These are phyloP conservation scores for Lactifluus hygrophoroides DNA, from an alignment of 768 basidiomycete genomes.

Conservation along the genomic window DNA sequence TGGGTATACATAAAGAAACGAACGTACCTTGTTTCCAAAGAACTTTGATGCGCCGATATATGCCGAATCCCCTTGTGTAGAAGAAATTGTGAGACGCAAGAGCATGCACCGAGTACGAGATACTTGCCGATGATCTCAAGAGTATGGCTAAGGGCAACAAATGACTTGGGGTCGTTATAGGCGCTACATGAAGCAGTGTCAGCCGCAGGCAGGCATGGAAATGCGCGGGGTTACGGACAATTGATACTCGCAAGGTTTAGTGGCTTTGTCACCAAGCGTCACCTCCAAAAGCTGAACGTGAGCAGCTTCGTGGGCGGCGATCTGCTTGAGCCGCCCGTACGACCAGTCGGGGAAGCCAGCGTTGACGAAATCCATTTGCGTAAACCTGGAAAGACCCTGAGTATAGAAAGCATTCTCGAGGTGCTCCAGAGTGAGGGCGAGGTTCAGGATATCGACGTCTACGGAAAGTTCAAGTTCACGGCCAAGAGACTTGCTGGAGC, in stretches of 20 bases:
- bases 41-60: constrained; percentile 48
- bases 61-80: constrained; percentile 32
- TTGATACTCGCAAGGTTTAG: constrained; percentile 33
- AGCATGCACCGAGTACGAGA: not conserved
- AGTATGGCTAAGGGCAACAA: constrained; percentile 41
- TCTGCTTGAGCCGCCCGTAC: constrained; percentile 29
- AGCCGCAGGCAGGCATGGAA: not conserved
- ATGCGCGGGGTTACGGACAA: constrained; percentile 22
- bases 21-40: constrained; percentile 36
- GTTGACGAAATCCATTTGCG: constrained; percentile 30
- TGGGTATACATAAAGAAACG: constrained; percentile 25
- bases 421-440: constrained; percentile 32
- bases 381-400: constrained; percentile 30
- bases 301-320: constrained; percentile 34
- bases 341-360: constrained; percentile 33
- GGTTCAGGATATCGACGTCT: constrained; percentile 28
- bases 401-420: constrained; percentile 31
- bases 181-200: constrained; percentile 27
- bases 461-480: not conserved
- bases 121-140: constrained; percentile 43
- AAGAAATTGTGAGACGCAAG: not conserved
- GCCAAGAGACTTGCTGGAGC: not conserved
- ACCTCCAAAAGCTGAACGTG: constrained; percentile 33
- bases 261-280: constrained; percentile 30
- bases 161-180: constrained; percentile 38